Evolutionary conservation across 768 basidiomycete species (phyloP), one percentile per base, ranked within the genome.

Genomic region (Lentinula guzmanii): DNA sequence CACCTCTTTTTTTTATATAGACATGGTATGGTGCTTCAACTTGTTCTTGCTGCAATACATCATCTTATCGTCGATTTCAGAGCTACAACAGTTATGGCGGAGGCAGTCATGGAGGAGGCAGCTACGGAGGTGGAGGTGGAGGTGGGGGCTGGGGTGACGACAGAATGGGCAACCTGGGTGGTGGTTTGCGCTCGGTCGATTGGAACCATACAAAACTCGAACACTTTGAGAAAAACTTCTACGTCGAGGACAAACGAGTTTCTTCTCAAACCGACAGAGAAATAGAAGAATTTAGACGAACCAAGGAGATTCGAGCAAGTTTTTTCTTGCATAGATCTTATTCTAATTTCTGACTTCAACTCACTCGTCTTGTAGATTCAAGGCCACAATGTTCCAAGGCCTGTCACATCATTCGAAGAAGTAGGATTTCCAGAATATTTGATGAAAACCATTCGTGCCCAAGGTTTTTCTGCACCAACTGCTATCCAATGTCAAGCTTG

Each of bases 401-500:
- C 97, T 16, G 87, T 98, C 61, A 85, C 87, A 58, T 83, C 86
- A 37, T 99, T 99, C 71, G 95, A 98, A 58, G 96, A 99, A 76
- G 86, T 86, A 68, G 95, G 90, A 57, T 98, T 98, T 76, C 97
- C 97, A 10, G 93, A 96, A 68, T 98, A 98, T 75, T 84, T 99
- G 63, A 87, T 98, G 87, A 76, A 85, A 58, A 92, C 96, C 52
- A 95, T 99, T 73, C 89, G 84, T 62, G 91, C 93, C 11, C 94
- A 97, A 77, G 97, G 97, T 35, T 99, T 99, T 77, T 74, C 86
- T 37, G 72, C 82, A 1, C 97, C 97, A 0, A 95, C 96, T 6
- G 87, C 97, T 53, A 98, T 99, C 70, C 97, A 99, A 71, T 97
- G 96, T 70, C 97, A 99, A 73, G 91, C 95, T 13, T 99, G 97